Evolutionary conservation across 345 rosid genomes (phyloP).

Genomic region (Psidium friedrichsthalianum): DNA sequence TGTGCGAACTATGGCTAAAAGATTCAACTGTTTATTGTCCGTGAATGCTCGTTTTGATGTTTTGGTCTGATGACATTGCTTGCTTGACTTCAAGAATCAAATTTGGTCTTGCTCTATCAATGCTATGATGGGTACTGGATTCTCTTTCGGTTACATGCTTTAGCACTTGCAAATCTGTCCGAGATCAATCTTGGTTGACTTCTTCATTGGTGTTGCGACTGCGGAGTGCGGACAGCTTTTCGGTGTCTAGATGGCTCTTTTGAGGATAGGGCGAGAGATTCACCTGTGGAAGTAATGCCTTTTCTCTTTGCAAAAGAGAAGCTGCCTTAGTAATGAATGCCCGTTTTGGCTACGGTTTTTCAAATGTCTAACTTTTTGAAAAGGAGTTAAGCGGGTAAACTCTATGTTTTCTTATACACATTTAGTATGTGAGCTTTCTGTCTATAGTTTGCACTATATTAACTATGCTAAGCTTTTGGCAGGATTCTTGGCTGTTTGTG

Average conservation of each 20-base stretch:
- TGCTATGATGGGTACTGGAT: conserved; percentile 24
- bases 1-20: conserved; percentile 29
- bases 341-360: conserved; percentile 20
- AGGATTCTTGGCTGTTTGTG: conserved; percentile 34
- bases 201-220: background rate
- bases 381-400: conserved; percentile 36
- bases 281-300: background rate
- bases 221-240: background rate
- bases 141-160: conserved; percentile 11
- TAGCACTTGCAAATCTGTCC: conserved; percentile 14
- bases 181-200: background rate
- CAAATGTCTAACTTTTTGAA: conserved; percentile 19
- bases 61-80: conserved; percentile 25
- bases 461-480: conserved; percentile 40
- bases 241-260: background rate
- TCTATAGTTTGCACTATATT: conserved; percentile 17
- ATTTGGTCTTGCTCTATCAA: conserved; percentile 29
- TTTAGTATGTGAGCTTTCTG: conserved; percentile 10
- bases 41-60: conserved; percentile 29
- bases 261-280: background rate
- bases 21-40: conserved; percentile 25
- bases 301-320: background rate
- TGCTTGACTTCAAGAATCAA: conserved; percentile 33
- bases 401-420: background rate
- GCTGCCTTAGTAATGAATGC: conserved; percentile 18